Conservation (phyloP, 192 early-diverging fungal genomes). For the Chytriomyces hyalinus region DNA sequence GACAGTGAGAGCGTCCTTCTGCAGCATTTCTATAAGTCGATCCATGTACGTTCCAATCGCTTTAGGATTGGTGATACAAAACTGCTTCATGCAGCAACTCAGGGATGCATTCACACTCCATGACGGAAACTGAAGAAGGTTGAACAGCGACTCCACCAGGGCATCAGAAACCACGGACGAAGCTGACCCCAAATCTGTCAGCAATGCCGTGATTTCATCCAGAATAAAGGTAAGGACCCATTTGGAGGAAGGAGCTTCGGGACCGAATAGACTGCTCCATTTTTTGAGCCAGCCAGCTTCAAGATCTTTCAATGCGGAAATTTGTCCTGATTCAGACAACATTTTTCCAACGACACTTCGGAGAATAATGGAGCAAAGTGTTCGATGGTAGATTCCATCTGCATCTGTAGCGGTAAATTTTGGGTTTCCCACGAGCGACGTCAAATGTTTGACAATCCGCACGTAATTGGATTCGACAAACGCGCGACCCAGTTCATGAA, state of each 20-base stretch:
- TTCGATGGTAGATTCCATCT: constrained; percentile 66
- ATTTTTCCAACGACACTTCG: constrained; percentile 78
- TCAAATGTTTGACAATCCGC: constrained; percentile 68
- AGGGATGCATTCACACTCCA: constrained; percentile 13
- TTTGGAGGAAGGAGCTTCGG: constrained; percentile 52
- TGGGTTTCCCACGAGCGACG: constrained; percentile 61
- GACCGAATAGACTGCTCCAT: constrained; percentile 42
- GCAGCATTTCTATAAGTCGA: constrained; percentile 68
- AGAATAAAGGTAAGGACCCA: constrained; percentile 71
- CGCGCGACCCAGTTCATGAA: constrained; percentile 70
- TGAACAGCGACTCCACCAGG: constrained; percentile 71
- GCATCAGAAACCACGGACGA: constrained; percentile 66
- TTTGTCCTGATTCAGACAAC: constrained; percentile 80
- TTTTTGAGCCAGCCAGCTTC: constrained; percentile 60
- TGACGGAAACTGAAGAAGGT: constrained; percentile 52
- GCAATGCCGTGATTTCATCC: constrained; percentile 73
- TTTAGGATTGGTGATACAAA: constrained; percentile 70
- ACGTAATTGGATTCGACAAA: constrained; percentile 79
- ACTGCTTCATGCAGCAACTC: constrained; percentile 69
- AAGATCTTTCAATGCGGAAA: constrained; percentile 68
- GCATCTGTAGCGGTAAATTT: constrained; percentile 55
- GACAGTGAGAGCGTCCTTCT: constrained; percentile 71
- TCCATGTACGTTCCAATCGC: constrained; percentile 69
- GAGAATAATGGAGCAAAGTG: constrained; percentile 67
- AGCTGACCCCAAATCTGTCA: constrained; percentile 80